Conservation (phyloP, 1,139 yeast species). For the Candida anutae region DNA sequence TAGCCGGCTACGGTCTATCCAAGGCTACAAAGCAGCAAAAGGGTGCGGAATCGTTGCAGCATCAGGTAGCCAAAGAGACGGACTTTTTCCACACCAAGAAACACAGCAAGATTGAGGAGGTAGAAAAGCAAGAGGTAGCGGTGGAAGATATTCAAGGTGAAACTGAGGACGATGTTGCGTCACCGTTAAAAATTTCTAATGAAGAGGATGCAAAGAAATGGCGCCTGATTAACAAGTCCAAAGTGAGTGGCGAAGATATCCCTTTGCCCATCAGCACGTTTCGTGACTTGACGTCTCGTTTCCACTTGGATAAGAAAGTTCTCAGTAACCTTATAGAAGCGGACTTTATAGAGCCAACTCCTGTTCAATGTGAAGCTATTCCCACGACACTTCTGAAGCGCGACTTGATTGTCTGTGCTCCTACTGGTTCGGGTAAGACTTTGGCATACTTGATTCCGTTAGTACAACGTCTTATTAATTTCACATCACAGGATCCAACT, state of each 20-base stretch:
- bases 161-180: slow-evolving; percentile 16
- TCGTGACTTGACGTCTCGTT: slow-evolving; percentile 65
- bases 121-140: slow-evolving; percentile 14
- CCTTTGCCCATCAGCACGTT: slow-evolving; percentile 89
- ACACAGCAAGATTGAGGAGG: slow-evolving; percentile 14
- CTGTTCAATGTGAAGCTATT: slow-evolving; percentile 83
- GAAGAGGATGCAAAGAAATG: slow-evolving; percentile 50
- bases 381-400: slow-evolving; percentile 59
- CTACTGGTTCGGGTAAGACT: slow-evolving; percentile 92
- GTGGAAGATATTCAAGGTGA: slow-evolving; percentile 8
- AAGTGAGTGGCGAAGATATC: slow-evolving; percentile 67
- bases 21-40: slow-evolving; percentile 12
- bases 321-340: slow-evolving; percentile 58
- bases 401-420: slow-evolving; percentile 83
- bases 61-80: slow-evolving; percentile 50
- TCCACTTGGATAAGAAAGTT: slow-evolving; percentile 55
- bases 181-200: slow-evolving; percentile 42
- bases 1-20: slow-evolving; percentile 42
- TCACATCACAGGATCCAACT: slow-evolving; percentile 13
- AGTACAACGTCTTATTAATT: slow-evolving; percentile 44
- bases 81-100: slow-evolving; percentile 64
- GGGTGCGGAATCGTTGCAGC: slow-evolving; percentile 22
- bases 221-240: slow-evolving; percentile 50
- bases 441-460: slow-evolving; percentile 82
- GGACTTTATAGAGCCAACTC: slow-evolving; percentile 79